Evolutionary conservation across 208 protist genomes (phyloP).

Genomic region (Herpetomonas muscarum): DNA sequence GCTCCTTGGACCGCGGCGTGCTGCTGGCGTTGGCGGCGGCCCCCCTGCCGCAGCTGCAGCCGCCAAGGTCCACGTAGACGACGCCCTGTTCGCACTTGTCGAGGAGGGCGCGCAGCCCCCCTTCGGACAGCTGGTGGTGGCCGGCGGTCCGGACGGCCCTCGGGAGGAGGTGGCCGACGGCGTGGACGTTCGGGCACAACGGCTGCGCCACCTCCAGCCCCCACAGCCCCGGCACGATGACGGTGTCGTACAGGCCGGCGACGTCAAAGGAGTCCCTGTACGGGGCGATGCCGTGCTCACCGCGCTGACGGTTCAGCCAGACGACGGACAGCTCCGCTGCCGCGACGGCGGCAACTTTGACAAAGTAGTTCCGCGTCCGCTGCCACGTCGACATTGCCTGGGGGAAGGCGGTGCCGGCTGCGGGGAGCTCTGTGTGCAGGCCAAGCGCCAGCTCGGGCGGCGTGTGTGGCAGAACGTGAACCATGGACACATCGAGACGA

Average conservation of each 20-base stretch:
- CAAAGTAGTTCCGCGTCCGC: conserved; percentile 18
- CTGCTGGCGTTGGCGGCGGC: conserved; percentile 8
- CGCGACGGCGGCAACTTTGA: conserved; percentile 17
- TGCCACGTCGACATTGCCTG: conserved; percentile 24
- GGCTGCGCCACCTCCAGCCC: conserved; percentile 46
- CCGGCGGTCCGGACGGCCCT: conserved; percentile 17
- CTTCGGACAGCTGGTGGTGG: conserved; percentile 10
- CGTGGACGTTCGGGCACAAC: conserved; percentile 49
- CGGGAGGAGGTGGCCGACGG: conserved; percentile 38
- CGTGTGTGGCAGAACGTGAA: conserved; percentile 38
- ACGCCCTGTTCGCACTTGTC: conserved; percentile 28
- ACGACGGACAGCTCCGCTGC: conserved; percentile 7
- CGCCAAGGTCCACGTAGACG: conserved; percentile 57
- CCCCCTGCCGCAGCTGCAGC: conserved; percentile 16
- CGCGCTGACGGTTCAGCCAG: conserved; percentile 21
- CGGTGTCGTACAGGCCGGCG: conserved; percentile 34
- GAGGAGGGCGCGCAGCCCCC: conserved; percentile 26
- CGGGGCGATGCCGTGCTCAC: conserved; percentile 14
- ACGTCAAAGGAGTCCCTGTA: conserved; percentile 26
- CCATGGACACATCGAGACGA: conserved; percentile 24
- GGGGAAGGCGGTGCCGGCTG: conserved; percentile 30
- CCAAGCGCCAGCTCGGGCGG: conserved; percentile 32
- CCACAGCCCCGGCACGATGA: conserved; percentile 38
- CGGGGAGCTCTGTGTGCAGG: conserved; percentile 27
- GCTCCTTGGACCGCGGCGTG: no score